Conservation (phyloP, 371 early-diverging fungal species). For the Mortierella sp. region DNA sequence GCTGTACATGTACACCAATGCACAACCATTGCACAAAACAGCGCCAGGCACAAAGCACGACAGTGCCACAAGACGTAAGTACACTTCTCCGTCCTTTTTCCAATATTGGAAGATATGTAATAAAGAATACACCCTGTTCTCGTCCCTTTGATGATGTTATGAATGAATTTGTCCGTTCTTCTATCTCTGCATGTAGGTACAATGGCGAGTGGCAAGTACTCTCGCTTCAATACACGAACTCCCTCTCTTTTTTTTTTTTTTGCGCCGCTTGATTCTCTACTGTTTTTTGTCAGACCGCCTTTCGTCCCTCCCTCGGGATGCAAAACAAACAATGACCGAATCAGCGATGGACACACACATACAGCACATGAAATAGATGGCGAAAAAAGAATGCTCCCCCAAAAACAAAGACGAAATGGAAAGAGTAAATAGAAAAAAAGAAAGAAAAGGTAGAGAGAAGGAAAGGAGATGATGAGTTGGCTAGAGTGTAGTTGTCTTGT, state of each 20-base stretch:
- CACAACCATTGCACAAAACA: neutral
- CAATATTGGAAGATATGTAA: neutral
- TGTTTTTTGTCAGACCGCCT: conserved; percentile 4
- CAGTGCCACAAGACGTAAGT: neutral
- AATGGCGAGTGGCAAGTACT: neutral
- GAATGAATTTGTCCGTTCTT: neutral
- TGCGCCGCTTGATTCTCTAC: conserved; percentile 16
- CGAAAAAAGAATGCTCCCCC: neutral
- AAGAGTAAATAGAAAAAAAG: neutral
- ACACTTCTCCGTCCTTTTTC: neutral
- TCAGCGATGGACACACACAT: neutral
- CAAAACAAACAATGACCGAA: neutral
- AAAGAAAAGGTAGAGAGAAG: neutral
- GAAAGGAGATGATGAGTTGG: neutral
- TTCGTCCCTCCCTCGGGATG: neutral
- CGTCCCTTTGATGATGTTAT: neutral
- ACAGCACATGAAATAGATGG: neutral
- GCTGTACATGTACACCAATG: neutral
- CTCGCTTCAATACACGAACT: neutral
- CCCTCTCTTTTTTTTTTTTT: neutral
- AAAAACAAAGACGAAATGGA: neutral
- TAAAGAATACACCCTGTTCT: neutral
- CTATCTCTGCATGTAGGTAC: too few species aligned
- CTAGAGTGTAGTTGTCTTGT: neutral
- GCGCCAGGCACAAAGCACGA: neutral